Evolutionary conservation across 805 yeast species (phyloP), one percentile per base, ranked within the genome.

Genomic region (Schwanniomyces pseudopolymorphus): DNA sequence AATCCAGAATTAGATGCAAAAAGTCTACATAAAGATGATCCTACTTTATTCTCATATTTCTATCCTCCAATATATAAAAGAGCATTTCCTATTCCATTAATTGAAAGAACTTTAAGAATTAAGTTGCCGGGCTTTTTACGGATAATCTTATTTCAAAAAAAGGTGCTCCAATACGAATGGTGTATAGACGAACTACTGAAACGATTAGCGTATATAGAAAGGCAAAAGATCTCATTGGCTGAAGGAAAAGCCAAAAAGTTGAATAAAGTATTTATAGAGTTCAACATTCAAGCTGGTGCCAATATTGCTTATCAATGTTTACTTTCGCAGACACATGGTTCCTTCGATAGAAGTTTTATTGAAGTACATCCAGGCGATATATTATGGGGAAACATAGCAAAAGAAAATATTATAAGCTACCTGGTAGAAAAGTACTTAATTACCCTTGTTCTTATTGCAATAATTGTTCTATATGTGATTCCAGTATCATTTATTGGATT

Each of bases 401-500:
- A 69, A 11, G 64, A 62, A 22, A 72, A 68, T 46, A 68, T 73
- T 17, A 52, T 68, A 50, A 54, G 70, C 2, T 61, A 60, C 9
- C 64, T 67, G 14, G 19, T 73, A 0, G 74, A 81, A 56, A 64
- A 67, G 13, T 58, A 71, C 2, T 33, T 73, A 4, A 83, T 85
- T 0, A 75, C 74, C 22, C 40, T 75, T 3, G 31, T 78, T 13
- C 72, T 82, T 45, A 60, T 80, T 7, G 49, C 72, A 1, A 66
- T 88, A 1, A 82, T 85, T 4, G 51, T 75, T 3, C 59, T 66
- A 35, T 90, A 96, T 84, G 87, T 89, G 1, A 63, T 89, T 1
- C 97, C 97, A 0, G 92, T 89, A 1, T 89, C 96, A 0, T 74
- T 87, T 47, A 81, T 89, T 14, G 90, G 92, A 0, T 66, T 89